Conservation (phyloP, 352 stramenopile species). For the Pythium brachiatum region DNA sequence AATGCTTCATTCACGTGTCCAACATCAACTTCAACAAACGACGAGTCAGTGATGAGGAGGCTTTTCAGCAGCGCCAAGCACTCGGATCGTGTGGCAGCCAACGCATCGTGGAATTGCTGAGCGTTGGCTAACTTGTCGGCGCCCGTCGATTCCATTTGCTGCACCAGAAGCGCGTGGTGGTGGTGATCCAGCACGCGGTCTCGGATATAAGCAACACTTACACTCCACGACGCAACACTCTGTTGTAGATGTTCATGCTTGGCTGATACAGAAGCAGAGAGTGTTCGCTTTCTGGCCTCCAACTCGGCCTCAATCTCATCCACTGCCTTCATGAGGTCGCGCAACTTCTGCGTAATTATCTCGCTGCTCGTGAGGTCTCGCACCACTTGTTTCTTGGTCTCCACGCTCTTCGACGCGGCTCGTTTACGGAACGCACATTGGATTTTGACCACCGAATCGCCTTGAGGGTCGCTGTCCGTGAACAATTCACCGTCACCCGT, state of each 20-base stretch:
- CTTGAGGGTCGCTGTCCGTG: constrained; percentile 26
- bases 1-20: constrained; percentile 41
- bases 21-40: constrained; percentile 61
- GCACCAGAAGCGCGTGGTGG: constrained; percentile 31
- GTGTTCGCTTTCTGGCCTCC: constrained; percentile 18
- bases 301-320: constrained; percentile 50
- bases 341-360: constrained; percentile 38
- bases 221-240: constrained; percentile 29
- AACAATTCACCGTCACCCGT: constrained; percentile 15
- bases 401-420: constrained; percentile 29
- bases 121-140: constrained; percentile 29
- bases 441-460: constrained; percentile 45
- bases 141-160: constrained; percentile 25
- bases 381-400: constrained; percentile 30
- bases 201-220: constrained; percentile 30
- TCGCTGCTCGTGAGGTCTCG: constrained; percentile 28
- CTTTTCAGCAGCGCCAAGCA: constrained; percentile 40
- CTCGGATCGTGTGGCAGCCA: constrained; percentile 39
- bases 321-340: constrained; percentile 34
- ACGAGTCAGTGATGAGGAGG: constrained; percentile 55
- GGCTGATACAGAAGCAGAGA: neutral
- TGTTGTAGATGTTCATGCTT: constrained; percentile 26
- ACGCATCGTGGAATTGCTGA: constrained; percentile 39
- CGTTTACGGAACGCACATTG: constrained; percentile 53
- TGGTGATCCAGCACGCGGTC: constrained; percentile 36